Evolutionary conservation across 768 basidiomycete species (phyloP).

Genomic region (Rhizopogon sp.): DNA sequence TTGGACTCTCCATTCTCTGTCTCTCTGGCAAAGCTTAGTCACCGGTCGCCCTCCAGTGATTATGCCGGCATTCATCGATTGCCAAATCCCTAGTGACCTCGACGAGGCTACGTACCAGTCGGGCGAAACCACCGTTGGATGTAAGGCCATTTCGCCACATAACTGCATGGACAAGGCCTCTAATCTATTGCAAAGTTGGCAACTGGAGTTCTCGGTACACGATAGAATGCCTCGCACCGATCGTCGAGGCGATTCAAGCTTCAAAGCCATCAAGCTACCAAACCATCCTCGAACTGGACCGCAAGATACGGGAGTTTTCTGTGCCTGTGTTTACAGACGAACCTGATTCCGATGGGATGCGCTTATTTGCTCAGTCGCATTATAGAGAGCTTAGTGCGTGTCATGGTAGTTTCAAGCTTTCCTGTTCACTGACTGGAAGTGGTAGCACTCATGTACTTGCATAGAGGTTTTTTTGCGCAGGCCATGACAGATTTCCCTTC

Average conservation of each 20-base stretch:
- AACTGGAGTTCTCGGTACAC: conserved; percentile 41
- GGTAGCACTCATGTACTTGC: conserved; percentile 49
- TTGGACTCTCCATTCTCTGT: conserved; percentile 45
- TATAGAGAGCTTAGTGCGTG: conserved; percentile 41
- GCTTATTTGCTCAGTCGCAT: conserved; percentile 35
- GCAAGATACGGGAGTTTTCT: conserved; percentile 38
- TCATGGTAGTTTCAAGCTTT: neutral
- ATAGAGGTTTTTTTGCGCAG: conserved; percentile 54
- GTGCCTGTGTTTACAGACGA: conserved; percentile 18
- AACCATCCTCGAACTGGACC: conserved; percentile 43
- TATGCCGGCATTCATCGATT: conserved; percentile 38
- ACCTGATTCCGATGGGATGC: conserved; percentile 32
- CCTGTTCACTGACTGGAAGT: conserved; percentile 3
- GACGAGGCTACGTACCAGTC: conserved; percentile 41
- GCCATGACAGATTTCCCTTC: conserved; percentile 44
- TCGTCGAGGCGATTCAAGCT: conserved; percentile 36
- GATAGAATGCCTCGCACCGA: conserved; percentile 36
- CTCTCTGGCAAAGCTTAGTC: conserved; percentile 49
- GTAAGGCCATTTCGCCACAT: conserved; percentile 27
- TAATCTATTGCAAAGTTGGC: conserved; percentile 32
- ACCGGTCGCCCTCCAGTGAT: conserved; percentile 47
- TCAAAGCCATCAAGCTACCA: conserved; percentile 43
- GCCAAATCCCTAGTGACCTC: conserved; percentile 38
- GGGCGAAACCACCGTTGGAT: conserved; percentile 39
- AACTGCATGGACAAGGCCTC: neutral